Evolutionary conservation across 768 basidiomycete species (phyloP).

Genomic region (Pleurotus giganteus): DNA sequence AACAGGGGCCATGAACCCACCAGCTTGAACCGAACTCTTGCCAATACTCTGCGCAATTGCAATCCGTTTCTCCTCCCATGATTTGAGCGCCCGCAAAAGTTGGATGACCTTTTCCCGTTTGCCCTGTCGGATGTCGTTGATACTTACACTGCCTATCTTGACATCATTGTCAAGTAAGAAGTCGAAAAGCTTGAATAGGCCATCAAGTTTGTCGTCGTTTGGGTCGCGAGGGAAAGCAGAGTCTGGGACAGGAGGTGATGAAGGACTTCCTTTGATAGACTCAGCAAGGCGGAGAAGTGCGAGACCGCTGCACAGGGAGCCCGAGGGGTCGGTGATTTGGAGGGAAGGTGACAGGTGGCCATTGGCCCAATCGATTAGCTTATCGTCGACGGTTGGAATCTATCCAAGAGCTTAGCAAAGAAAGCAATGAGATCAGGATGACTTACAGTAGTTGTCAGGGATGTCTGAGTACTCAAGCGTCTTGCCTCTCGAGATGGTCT

Average conservation of each 20-base stretch:
- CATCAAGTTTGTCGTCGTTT: conserved; percentile 80
- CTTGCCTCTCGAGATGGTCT: conserved; percentile 69
- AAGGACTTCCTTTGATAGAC: conserved; percentile 63
- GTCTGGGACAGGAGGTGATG: conserved; percentile 73
- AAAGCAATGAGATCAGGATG: conserved; percentile 8
- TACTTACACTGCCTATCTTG: conserved; percentile 87
- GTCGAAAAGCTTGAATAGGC: conserved; percentile 87
- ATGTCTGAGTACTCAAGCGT: conserved; percentile 31
- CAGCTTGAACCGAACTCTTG: conserved; percentile 32
- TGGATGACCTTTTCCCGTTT: conserved; percentile 80
- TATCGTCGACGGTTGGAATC: conserved; percentile 37
- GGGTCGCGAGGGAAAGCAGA: conserved; percentile 69
- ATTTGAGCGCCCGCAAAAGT: conserved; percentile 71
- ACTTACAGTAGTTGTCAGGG: conserved; percentile 24
- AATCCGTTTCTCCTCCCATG: conserved; percentile 77
- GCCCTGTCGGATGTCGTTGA: conserved; percentile 87
- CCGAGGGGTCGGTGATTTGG: conserved; percentile 49
- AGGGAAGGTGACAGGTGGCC: conserved; percentile 65
- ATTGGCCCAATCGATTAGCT: conserved; percentile 90
- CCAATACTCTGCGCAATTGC: conserved; percentile 55
- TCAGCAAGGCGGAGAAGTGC: conserved; percentile 85
- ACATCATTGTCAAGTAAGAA: conserved; percentile 90
- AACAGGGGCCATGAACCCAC: conserved; percentile 32
- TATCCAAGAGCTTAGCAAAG: conserved; percentile 8
- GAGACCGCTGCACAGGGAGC: conserved; percentile 62